A percentile compares a stretch with the other conserved stretches of the same genome.
Evolutionary conservation across 805 yeast genomes (phyloP).

Genomic region (Saccharomycopsis selenospora): DNA sequence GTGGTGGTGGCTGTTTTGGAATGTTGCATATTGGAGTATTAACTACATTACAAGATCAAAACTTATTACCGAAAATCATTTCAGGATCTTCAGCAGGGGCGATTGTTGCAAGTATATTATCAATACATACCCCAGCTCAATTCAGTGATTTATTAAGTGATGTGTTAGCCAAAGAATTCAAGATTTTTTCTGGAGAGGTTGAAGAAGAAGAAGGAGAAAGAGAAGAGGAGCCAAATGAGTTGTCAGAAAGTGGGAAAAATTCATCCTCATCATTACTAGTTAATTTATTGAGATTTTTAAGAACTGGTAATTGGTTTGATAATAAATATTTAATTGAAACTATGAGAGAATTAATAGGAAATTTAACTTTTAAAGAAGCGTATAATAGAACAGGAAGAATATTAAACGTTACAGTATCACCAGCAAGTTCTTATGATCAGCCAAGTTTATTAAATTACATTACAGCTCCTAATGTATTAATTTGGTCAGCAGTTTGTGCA

Average conservation of each 20-base stretch:
- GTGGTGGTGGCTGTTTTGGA: slow-evolving; percentile 96
- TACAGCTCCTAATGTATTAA: slow-evolving; percentile 73
- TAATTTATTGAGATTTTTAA: slow-evolving; percentile 49
- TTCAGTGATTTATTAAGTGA: slow-evolving; percentile 44
- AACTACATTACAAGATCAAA: slow-evolving; percentile 65
- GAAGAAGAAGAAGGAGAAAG: slow-evolving; percentile 41
- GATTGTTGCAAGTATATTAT: slow-evolving; percentile 81
- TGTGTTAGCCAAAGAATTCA: slow-evolving; percentile 38
- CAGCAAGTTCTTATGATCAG: slow-evolving; percentile 86
- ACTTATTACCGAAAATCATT: slow-evolving; percentile 75
- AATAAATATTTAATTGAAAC: slow-evolving; percentile 62
- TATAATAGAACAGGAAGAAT: slow-evolving; percentile 90
- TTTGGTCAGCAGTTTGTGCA: slow-evolving; percentile 89
- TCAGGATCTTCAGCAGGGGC: slow-evolving; percentile 97
- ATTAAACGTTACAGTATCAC: slow-evolving; percentile 89
- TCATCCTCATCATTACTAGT: slow-evolving; percentile 22
- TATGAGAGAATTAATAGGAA: slow-evolving; percentile 75
- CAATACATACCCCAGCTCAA: slow-evolving; percentile 74
- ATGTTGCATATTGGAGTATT: slow-evolving; percentile 88
- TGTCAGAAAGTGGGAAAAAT: slow-evolving; percentile 33
- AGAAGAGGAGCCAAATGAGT: slow-evolving; percentile 41
- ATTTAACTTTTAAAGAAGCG: slow-evolving; percentile 88
- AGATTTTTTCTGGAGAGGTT: slow-evolving; percentile 48
- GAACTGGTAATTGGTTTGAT: slow-evolving; percentile 87
- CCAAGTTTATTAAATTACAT: slow-evolving; percentile 74